Percentiles rank a stretch among this genome's conserved stretches.
These are phyloP conservation scores for Guyanaporus albipodus DNA, from an alignment of 768 basidiomycete genomes.

Conservation along the genomic window DNA sequence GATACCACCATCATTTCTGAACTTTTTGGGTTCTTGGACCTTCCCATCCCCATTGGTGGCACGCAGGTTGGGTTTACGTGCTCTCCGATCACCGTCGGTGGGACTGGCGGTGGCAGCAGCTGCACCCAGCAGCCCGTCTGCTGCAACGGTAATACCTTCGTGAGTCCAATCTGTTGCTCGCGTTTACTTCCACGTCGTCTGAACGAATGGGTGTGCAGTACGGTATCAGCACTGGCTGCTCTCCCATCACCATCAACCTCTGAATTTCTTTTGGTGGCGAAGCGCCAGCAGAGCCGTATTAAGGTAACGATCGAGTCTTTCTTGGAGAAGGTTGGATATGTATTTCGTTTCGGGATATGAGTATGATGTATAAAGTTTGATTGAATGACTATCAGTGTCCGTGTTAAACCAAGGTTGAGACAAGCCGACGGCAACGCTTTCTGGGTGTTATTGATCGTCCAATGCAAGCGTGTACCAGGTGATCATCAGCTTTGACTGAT, in stretches of 20 bases:
- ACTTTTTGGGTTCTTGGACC: background rate
- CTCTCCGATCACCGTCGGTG: background rate
- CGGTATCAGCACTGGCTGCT: background rate
- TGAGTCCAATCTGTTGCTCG: background rate
- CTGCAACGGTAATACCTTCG: background rate
- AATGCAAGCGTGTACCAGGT: too few relatives aligned
- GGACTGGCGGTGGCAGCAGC: background rate
- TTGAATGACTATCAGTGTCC: too few relatives aligned
- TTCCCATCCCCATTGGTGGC: background rate
- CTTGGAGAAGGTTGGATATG: too few relatives aligned
- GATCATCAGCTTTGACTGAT: too few relatives aligned
- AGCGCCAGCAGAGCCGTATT: too few relatives aligned
- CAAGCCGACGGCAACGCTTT: too few relatives aligned
- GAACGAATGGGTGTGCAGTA: background rate
- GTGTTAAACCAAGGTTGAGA: too few relatives aligned
- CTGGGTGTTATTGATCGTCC: too few relatives aligned
- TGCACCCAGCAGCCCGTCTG: background rate
- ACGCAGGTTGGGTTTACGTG: constrained; percentile 1
- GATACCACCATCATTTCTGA: background rate
- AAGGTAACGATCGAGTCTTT: too few relatives aligned
- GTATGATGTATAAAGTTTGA: too few relatives aligned
- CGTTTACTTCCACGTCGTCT: background rate
- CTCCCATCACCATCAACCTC: constrained; percentile 1
- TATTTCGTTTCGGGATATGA: too few relatives aligned
- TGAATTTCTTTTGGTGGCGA: too few relatives aligned